Evolutionary conservation across 768 basidiomycete species (phyloP), one percentile per base, ranked within the genome.

Genomic region (Austroboletus festivus): DNA sequence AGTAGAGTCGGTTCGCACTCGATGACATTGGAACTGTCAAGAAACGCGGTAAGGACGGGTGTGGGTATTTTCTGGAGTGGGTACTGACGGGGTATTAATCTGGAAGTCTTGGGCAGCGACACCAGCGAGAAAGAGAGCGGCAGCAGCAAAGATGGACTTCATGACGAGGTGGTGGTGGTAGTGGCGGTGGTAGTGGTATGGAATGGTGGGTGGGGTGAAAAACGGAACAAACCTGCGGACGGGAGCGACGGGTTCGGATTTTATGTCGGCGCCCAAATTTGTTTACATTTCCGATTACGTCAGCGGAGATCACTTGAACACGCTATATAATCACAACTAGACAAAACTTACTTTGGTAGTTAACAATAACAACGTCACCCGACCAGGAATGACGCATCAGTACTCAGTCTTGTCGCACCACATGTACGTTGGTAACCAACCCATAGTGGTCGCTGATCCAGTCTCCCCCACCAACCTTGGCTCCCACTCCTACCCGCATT

Each of bases 381-480:
- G 47, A 52, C 44, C 23, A n/a, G 44, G 30, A 18, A 40, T 19
- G 11, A 2, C 18, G 11, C 26, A 9, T 16, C 3, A 20, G 18
- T n/a, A 46, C 8, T 61, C 48, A 61, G 21, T 57, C 54, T 2
- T 53, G 55, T 41, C 54, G 51, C 43, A 59, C 45, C 23, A 68
- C 34, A n/a, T 63, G 62, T 46, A 74, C 58, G 33, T 70, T 51
- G 69, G 74, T 60, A 58, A 65, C 55, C 45, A 89, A 66, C 4
- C 85, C 87, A 62, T 69, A 82, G 52, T 89, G 87, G 56, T 89
- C 87, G 55, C 83, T 86, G 18, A 76, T 73, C 76, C 78, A 88
- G 3, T 65, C 66, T 4, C 70, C 74, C 5, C 28, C 28, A 28
- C 48, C 48, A 16, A 73, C 73, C 60, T 71, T 75, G 34, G 81